phyloP scores from a whole-genome alignment of 805 yeast genomes.

The Wickerhamiella australiensis region DNA sequence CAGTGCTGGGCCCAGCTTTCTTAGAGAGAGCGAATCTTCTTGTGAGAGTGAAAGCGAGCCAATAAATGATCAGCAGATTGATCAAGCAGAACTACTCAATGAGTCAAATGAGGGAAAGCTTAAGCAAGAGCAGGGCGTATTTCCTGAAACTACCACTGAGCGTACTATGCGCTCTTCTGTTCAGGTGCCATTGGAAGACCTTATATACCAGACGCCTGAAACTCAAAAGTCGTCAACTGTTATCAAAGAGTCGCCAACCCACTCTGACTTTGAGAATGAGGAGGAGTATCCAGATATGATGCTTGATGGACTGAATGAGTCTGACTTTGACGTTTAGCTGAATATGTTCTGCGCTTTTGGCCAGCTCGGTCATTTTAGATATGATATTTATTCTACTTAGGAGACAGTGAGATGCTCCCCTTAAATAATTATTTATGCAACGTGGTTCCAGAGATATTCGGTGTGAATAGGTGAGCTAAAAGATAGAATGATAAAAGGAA shows the following conservation, averaged over 20 bases:
- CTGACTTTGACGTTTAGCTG: constrained; percentile 7
- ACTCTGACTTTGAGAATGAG: constrained; percentile 4
- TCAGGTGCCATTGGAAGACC: neutral
- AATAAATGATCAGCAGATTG: too few species aligned
- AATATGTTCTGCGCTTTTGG: too few species aligned
- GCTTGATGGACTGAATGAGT: constrained; percentile 9
- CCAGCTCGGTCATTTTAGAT: too few species aligned
- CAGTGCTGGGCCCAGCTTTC: neutral
- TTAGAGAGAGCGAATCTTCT: neutral
- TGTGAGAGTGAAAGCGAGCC: constrained; percentile 1
- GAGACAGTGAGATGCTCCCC: neutral
- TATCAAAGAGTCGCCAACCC: neutral
- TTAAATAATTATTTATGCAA: neutral
- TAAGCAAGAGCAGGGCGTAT: neutral
- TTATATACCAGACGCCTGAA: neutral
- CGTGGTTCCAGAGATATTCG: neutral
- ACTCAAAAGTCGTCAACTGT: neutral
- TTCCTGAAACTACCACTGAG: neutral
- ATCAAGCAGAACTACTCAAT: neutral
- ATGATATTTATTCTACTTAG: neutral
- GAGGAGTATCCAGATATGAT: constrained; percentile 8
- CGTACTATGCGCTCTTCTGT: neutral
- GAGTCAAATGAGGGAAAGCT: neutral
- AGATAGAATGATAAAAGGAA: too few species aligned
- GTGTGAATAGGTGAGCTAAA: too few species aligned